Conservation (phyloP, 805 yeast species). For the Cyberlindnera lachancei region DNA sequence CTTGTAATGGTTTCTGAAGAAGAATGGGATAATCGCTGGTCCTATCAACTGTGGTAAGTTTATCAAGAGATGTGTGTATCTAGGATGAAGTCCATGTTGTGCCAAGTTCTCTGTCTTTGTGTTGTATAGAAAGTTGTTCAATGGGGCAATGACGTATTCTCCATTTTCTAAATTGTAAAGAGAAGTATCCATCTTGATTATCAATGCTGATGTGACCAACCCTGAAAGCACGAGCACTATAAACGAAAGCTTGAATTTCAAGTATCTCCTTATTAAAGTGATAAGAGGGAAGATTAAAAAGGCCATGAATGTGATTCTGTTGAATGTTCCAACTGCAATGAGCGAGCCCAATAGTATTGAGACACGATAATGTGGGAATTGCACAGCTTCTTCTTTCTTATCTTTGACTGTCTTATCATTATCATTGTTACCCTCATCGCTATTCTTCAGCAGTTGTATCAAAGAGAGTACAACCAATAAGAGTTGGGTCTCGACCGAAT, state of each 20-base stretch:
- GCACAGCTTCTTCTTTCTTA: too few relatives aligned
- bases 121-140: constrained; percentile 73
- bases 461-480: constrained; percentile 33
- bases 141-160: constrained; percentile 52
- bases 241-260: constrained; percentile 27
- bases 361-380: constrained; percentile 11
- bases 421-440: constrained; percentile 5
- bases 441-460: constrained; percentile 26
- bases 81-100: constrained; percentile 77
- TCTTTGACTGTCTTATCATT: too few relatives aligned
- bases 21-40: constrained; percentile 50
- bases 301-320: constrained; percentile 75
- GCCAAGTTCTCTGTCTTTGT: constrained; percentile 48
- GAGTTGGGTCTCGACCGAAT: constrained; percentile 61
- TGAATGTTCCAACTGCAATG: constrained; percentile 66
- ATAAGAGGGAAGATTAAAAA: constrained; percentile 62
- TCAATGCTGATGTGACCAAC: constrained; percentile 25
- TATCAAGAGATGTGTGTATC: constrained; percentile 62
- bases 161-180: constrained; percentile 26
- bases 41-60: constrained; percentile 82
- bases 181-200: constrained; percentile 49
- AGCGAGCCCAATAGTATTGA: constrained; percentile 37
- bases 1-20: constrained; percentile 24
- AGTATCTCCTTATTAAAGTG: constrained; percentile 36
- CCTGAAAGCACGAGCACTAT: constrained; percentile 30